Base-by-base conservation (phyloP, 257 asterid species). In the Cynanchum wilfordii region DNA sequence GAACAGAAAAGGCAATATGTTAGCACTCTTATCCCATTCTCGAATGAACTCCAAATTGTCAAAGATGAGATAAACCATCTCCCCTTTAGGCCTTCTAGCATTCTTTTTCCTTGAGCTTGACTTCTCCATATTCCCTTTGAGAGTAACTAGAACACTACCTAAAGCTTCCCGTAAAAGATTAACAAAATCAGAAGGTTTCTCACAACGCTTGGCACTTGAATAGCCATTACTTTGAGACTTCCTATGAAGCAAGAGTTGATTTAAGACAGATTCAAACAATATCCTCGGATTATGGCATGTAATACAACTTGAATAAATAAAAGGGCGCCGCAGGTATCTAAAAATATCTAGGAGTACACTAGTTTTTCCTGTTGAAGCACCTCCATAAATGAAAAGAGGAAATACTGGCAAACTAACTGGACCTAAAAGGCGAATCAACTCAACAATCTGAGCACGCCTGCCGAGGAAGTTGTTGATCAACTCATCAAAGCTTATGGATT, bases 311-410 rank as follows among this genome's bases (percentile, higher is more conserved):
- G 85, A 71, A 73, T 95, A 95, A 70, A 81, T 77, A 73, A 92
- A 87, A 0, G 97, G 99, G 36, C 98, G 96, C 4, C 84, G 85
- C 81, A 95, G 40, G 74, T 86, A 84, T 80, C 82, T 77, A 77
- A 95, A 90, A 70, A 75, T 79, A 81, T 86, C 81, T 25, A 95
- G 92, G 70, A 87, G 66, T 52, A 78, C 65, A 68, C 92, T 89
- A 12, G 97, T 95, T 80, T 95, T 95, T 51, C 99, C 97, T 0
- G 92, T 90, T 13, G 98, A 95, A 65, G 96, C 75, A 52, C 97
- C 92, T 69, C 98, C 98, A 40, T 95, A 88, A 42, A 92, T 71
- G n/a, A 95, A 87, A 42, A 89, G 72, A 1, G 99, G 96, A 68
- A 84, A 54, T 87, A 89, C 82, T 8, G 98, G 95, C 65, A 92